These are phyloP conservation scores for Aureobasidium sp. DNA, from an alignment of 2,329 filamentous ascomycete genomes.

Conservation along the genomic window DNA sequence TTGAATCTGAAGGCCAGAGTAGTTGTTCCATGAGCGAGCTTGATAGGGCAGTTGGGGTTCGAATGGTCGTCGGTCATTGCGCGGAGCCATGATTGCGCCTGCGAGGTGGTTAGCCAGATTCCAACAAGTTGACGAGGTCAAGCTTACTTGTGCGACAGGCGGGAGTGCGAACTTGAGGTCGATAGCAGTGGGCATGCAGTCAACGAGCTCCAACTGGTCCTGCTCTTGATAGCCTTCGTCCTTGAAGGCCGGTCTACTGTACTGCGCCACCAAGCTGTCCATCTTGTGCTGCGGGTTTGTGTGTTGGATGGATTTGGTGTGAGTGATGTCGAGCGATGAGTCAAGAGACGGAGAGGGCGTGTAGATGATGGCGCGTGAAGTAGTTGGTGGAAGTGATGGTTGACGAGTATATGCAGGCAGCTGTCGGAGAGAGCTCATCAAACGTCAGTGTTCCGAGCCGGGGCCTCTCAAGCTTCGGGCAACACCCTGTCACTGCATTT, in stretches of 20 bases:
- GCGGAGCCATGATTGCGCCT: constrained; percentile 92
- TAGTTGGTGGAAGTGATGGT: constrained; percentile 5
- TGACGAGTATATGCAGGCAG: constrained; percentile 4
- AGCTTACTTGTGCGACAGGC: constrained; percentile 75
- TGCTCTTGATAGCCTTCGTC: constrained; percentile 62
- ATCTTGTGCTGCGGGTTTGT: constrained; percentile 43
- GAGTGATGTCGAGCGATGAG: background rate
- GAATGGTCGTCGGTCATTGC: constrained; percentile 94
- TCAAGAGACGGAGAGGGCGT: background rate
- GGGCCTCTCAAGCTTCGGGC: background rate
- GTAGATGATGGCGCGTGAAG: background rate
- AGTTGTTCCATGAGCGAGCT: constrained; percentile 97
- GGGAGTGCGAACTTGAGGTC: constrained; percentile 94
- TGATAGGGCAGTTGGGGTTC: constrained; percentile 96
- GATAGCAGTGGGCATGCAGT: constrained; percentile 60
- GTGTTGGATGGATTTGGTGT: background rate
- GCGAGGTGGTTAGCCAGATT: constrained; percentile 20
- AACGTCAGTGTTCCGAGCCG: constrained; percentile 1
- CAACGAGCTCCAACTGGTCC: constrained; percentile 59
- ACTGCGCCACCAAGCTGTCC: constrained; percentile 89
- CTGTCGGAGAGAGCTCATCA: constrained; percentile 5
- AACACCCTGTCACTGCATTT: background rate
- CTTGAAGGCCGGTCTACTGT: constrained; percentile 70
- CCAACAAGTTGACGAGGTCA: background rate
- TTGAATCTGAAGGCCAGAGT: constrained; percentile 97